phyloP scores from a whole-genome alignment of 129 eudicot species.

The Arctium lappa region DNA sequence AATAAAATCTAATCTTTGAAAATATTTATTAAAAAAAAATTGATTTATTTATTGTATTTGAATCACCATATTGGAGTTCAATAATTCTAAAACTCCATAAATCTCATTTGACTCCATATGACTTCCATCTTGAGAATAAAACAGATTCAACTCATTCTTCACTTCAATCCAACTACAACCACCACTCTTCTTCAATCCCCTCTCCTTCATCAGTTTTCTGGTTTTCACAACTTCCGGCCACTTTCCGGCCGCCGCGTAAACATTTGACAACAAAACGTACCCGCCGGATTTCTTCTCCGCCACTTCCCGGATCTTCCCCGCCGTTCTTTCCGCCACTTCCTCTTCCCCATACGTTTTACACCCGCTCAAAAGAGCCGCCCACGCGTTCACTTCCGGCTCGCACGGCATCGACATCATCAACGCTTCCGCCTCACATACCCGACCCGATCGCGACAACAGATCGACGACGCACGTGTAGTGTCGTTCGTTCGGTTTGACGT shows the following conservation, averaged over 20 bases:
- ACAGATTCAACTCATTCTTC: constrained; percentile 42
- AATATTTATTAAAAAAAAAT: too few species aligned
- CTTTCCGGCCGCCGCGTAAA: constrained; percentile 61
- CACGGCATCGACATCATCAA: constrained; percentile 52
- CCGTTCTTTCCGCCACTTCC: constrained; percentile 40
- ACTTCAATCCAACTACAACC: constrained; percentile 85
- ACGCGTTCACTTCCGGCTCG: constrained; percentile 53
- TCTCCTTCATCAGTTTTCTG: constrained; percentile 61
- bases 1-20: too few species aligned
- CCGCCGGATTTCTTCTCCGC: constrained; percentile 59
- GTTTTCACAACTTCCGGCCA: constrained; percentile 58
- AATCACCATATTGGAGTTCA: constrained; percentile 46
- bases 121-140: constrained; percentile 65
- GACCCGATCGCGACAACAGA: constrained; percentile 64
- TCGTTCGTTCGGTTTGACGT: constrained; percentile 47
- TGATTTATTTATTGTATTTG: background rate
- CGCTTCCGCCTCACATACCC: constrained; percentile 55
- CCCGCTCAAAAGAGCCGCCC: constrained; percentile 74
- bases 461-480: constrained; percentile 67
- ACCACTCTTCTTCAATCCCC: constrained; percentile 56
- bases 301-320: constrained; percentile 38
- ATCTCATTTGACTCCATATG: constrained; percentile 40
- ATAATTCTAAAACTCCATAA: constrained; percentile 39
- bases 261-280: constrained; percentile 57
- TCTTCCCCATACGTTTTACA: constrained; percentile 51